phyloP scores from a whole-genome alignment of 2,329 filamentous ascomycete genomes.

The Sclerotinia glacialis region DNA sequence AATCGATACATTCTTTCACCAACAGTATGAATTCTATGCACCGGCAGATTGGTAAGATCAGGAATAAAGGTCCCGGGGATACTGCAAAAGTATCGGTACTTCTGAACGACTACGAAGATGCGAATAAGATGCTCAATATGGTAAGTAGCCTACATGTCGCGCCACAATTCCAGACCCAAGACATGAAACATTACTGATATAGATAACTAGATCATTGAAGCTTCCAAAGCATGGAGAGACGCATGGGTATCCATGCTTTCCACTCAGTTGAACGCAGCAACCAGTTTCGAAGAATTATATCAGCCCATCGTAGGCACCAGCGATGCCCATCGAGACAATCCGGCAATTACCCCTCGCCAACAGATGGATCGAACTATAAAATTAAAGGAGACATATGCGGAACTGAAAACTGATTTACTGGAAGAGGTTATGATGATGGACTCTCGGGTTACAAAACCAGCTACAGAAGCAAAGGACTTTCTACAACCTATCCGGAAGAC shows the following conservation, averaged over 20 bases:
- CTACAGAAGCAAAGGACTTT: slow-evolving; percentile 64
- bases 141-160: slow-evolving; percentile 46
- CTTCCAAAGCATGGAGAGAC: slow-evolving; percentile 73
- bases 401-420: slow-evolving; percentile 67
- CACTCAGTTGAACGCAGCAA: slow-evolving; percentile 63
- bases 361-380: slow-evolving; percentile 63
- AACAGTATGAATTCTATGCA: slow-evolving; percentile 67
- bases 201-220: slow-evolving; percentile 64
- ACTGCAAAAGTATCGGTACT: slow-evolving; percentile 73
- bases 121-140: slow-evolving; percentile 69
- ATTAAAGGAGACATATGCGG: slow-evolving; percentile 65
- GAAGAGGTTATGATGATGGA: slow-evolving; percentile 72
- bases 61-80: slow-evolving; percentile 66
- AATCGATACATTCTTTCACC: slow-evolving; percentile 21
- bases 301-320: slow-evolving; percentile 69
- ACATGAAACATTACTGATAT: slow-evolving; percentile 23
- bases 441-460: slow-evolving; percentile 64
- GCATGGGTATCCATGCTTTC: slow-evolving; percentile 71
- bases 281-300: slow-evolving; percentile 71
- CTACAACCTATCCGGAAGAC: slow-evolving; percentile 74
- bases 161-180: background rate
- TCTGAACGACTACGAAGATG: slow-evolving; percentile 76
- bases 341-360: slow-evolving; percentile 58
- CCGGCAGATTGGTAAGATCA: slow-evolving; percentile 69
- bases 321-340: slow-evolving; percentile 53